Conservation (phyloP, 2,329 filamentous ascomycete species). For the Pestalotiopsis sp. region DNA sequence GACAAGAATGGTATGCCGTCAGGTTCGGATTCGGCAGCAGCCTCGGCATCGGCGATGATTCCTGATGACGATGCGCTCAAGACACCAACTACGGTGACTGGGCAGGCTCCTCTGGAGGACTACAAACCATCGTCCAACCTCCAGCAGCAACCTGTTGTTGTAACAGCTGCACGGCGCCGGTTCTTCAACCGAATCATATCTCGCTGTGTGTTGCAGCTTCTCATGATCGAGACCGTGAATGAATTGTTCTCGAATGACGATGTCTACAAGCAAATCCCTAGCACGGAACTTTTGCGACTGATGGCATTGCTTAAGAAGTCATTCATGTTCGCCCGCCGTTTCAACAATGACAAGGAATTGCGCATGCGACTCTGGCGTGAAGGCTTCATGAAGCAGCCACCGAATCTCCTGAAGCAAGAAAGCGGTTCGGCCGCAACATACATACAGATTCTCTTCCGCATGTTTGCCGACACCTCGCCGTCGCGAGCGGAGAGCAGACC, state of each 20-base stretch:
- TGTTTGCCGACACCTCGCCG: conserved; percentile 89
- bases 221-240: conserved; percentile 99
- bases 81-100: conserved; percentile 28
- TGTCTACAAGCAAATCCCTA: conserved; percentile 92
- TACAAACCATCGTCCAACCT: conserved; percentile 76
- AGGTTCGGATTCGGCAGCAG: conserved; percentile 30
- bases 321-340: conserved; percentile 93
- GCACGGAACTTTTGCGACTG: conserved; percentile 80
- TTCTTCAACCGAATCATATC: conserved; percentile 99
- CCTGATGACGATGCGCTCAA: conserved; percentile 20
- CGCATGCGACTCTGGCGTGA: conserved; percentile 93
- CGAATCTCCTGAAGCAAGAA: conserved; percentile 97
- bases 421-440: conserved; percentile 91
- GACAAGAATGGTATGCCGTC: conserved; percentile 41
- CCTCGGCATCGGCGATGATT: conserved; percentile 20
- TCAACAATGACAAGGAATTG: conserved; percentile 96
- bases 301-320: conserved; percentile 96
- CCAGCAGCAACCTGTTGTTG: conserved; percentile 86
- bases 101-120: conserved; percentile 68
- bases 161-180: conserved; percentile 86
- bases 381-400: conserved; percentile 99
- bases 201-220: conserved; percentile 91
- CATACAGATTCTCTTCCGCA: conserved; percentile 90
- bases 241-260: conserved; percentile 97
- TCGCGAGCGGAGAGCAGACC: conserved; percentile 77